Base-by-base conservation (phyloP, 73 alveolate genomes). In the Breviolum minutum region DNA sequence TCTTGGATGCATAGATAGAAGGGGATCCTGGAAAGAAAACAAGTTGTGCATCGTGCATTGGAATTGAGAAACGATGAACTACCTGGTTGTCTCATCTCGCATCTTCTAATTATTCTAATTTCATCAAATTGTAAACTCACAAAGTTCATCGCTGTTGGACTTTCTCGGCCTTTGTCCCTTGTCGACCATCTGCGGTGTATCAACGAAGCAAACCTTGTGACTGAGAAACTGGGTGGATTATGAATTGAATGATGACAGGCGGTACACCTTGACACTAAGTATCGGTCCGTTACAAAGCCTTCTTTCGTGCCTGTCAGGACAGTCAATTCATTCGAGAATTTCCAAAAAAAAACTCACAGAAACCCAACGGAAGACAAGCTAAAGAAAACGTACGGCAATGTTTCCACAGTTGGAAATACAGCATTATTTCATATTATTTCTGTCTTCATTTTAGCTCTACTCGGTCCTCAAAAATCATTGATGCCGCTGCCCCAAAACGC, bases 131-230 rank as follows among this genome's bases (percentile, higher is more conserved):
- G 54, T 40, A 40, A 40, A 40, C 54, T 40, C 54, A 3, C 54
- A 40, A 40, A 40, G 54, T 40, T 40, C 54, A 40, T 40, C 54
- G 54, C 81, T 8, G 12, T 7, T 71, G 16, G 19, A 26, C 2
- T 76, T 22, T 30, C 10, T 11, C 12, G 70, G 19, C 89, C 91
- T 82, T 82, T 82, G 91, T 61, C 91, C 91, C 91, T 82, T 13
- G 60, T 4, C 17, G 91, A 82, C 91, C 91, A 82, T 82, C 91
- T 82, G 74, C 60, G 91, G 91, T 20, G 74, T 6, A 74, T 68
- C 24, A 14, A 82, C 74, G 24, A 82, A 82, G 73, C 69, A 82
- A 48, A 82, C 89, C 89, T 80, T 32, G 48, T 68, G 16, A 8
- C 13, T 17, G 24, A 68, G n/a, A 2, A 68, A 22, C 77, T 17